Evolutionary conservation across 2,329 filamentous ascomycete species (phyloP), one percentile per base, ranked within the genome.

Genomic region (Pseudocercospora pini-densiflorae): DNA sequence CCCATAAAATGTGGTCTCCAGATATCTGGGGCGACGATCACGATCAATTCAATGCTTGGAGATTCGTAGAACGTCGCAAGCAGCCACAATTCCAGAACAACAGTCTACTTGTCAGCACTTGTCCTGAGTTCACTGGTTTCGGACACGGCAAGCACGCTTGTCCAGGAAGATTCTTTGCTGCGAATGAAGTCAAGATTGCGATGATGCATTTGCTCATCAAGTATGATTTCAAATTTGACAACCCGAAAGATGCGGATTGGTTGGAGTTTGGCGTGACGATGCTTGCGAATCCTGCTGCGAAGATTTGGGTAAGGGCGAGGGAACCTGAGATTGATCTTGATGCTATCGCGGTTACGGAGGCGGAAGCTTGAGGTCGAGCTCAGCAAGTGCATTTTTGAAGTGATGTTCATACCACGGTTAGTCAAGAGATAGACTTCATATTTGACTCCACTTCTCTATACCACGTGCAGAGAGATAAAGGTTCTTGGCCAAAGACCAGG

Each of bases 111-210:
- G 65, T 71, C n/a, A 63, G 71, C 2, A 73, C 74, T 4, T 67
- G 55, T 10, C 40, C 66, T 1, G 67, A 72, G 6, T 70, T 76
- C 64, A 49, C 77, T 29, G 70, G 61, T 0, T 78, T 77, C 65
- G 72, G 74, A 12, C 69, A 74, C 49, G 77, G 77, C 19, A 70
- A 72, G 24, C 76, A 79, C 49, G 76, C 74, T 12, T 77, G 77
- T 59, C 77, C 77, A 3, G 77, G 77, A 1, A 66, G 77, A 16
- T 78, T 78, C 67, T 77, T 79, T 54, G 77, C 75, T n/a, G 66
- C 70, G 16, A 76, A 77, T 58, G 75, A 77, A 61, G 72, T 78
- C 58, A 79, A 79, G 64, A 72, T 78, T 47, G 69, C 74, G 0
- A 64, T 79, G 51, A 70, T 71, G 16, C 72, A 77, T 64, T 61